Base-by-base conservation (phyloP, 768 basidiomycete species). In the Sistotremastrum suecicum region DNA sequence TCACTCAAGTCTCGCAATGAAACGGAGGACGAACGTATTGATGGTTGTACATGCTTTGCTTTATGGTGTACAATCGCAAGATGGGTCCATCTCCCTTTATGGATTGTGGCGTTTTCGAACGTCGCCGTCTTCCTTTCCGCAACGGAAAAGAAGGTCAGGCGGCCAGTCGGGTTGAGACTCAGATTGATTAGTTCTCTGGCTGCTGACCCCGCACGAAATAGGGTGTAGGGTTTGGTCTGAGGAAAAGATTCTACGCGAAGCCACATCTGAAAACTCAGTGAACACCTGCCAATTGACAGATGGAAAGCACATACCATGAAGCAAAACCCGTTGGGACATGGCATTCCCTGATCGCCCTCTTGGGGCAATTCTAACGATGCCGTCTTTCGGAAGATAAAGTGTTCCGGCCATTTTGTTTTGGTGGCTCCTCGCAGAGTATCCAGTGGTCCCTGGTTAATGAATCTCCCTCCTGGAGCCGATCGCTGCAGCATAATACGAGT, bases 361-460 rank as follows among this genome's bases (percentile, higher is more conserved):
- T 76, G 71, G 1, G 62, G 60, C 33, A 80, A 57, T 3, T 66
- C 63, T 5, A 86, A 51, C 6, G 72, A 62, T 3, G 80, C 72
- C 4, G 64, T 58, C 2, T 70, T 69, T 56, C 78, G 76, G 53
- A 88, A 63, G 3, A 76, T 82, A 49, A 90, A 72, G 56, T 89
- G 86, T 46, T 78, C 74, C 0, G 82, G 76, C 87, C 86, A 89
- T 34, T 76, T 71, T 36, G 77, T 76, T 58, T 75, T 80, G 69
- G 84, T 78, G 3, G 75, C 77, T 40, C 72, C 69, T 5, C 81
- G 74, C 44, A 89, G 68, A 30, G 86, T 60, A 39, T 85, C 84
- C 39, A 88, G 58, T 34, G 84, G 68, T 41, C 83, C 82, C 5
- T 62, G 56, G 50, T 86, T 76, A 29, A 86, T 57, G 0, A 63